These are phyloP conservation scores for Dioscorea dumetorum DNA, from an alignment of 106 monocot genomes.

Conservation along the genomic window DNA sequence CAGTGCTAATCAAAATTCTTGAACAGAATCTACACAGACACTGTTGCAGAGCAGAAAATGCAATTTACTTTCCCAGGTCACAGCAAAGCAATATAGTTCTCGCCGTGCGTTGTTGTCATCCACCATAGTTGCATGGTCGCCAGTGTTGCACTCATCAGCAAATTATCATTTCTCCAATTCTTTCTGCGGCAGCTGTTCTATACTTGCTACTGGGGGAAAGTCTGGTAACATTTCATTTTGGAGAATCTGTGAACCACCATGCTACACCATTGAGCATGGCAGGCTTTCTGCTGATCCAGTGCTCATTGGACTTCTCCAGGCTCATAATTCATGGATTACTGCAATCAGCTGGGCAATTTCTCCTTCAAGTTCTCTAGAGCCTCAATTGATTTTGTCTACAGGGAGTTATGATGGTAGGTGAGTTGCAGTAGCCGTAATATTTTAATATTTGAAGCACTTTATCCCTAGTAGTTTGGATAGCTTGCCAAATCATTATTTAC, in stretches of 20 bases:
- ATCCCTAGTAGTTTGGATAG: too few species aligned
- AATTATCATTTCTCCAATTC: not conserved
- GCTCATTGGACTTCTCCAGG: conserved; percentile 63
- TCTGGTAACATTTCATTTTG: conserved; percentile 83
- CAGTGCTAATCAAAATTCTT: conserved; percentile 7
- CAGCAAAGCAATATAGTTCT: conserved; percentile 54
- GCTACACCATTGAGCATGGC: conserved; percentile 46
- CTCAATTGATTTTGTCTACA: conserved; percentile 56
- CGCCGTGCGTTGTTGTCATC: conserved; percentile 63
- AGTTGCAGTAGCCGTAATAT: not conserved
- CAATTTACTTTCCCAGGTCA: conserved; percentile 26
- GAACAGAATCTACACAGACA: conserved; percentile 1
- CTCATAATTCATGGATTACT: conserved; percentile 76
- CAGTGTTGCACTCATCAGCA: conserved; percentile 36
- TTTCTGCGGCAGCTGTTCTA: conserved; percentile 23
- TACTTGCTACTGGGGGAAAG: conserved; percentile 81
- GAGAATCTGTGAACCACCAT: conserved; percentile 47
- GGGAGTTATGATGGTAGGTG: conserved; percentile 94
- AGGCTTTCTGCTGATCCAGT: conserved; percentile 33
- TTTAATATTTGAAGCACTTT: too few species aligned
- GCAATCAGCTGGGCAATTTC: conserved; percentile 58
- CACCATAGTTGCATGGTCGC: conserved; percentile 74
- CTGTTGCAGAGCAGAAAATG: conserved; percentile 1
- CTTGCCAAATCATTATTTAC: too few species aligned
- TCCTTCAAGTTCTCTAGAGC: conserved; percentile 17